Percentiles rank a stretch among this genome's conserved stretches.
These are phyloP conservation scores for Glomus cerebriforme DNA, from an alignment of 192 early-diverging fungal species.

Conservation along the genomic window DNA sequence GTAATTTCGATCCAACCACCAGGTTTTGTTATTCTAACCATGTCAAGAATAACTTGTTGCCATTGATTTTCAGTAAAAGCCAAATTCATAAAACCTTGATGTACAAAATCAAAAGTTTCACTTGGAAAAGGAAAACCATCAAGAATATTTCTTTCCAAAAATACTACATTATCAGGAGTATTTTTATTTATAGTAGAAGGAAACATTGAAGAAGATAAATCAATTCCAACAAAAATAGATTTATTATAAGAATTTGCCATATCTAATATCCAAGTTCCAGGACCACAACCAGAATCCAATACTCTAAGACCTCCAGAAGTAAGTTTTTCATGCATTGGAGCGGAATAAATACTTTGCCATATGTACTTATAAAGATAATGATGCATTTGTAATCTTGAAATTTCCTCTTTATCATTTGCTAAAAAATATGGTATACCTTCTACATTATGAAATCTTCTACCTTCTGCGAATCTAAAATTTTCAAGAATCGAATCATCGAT, in stretches of 20 bases:
- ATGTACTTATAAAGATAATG: not conserved
- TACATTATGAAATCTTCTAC: conserved; percentile 9
- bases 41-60: conserved; percentile 46
- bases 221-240: conserved; percentile 51
- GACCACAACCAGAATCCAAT: conserved; percentile 27
- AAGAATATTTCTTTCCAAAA: conserved; percentile 38
- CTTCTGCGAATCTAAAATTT: not conserved
- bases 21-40: conserved; percentile 56
- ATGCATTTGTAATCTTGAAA: not conserved
- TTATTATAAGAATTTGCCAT: conserved; percentile 52
- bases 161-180: conserved; percentile 38
- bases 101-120: conserved; percentile 57
- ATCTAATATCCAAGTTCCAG: conserved; percentile 41
- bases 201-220: conserved; percentile 44
- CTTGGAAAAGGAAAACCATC: conserved; percentile 47
- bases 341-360: conserved; percentile 8
- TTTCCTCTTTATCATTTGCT: not conserved
- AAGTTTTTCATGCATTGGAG: not conserved
- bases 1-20: conserved; percentile 54
- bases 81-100: conserved; percentile 48
- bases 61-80: conserved; percentile 47
- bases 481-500: not conserved
- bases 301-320: not conserved
- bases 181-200: conserved; percentile 33
- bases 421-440: not conserved